Base-by-base conservation (phyloP, 2,329 filamentous ascomycete species). In the Aspergillus quadrilineatus region DNA sequence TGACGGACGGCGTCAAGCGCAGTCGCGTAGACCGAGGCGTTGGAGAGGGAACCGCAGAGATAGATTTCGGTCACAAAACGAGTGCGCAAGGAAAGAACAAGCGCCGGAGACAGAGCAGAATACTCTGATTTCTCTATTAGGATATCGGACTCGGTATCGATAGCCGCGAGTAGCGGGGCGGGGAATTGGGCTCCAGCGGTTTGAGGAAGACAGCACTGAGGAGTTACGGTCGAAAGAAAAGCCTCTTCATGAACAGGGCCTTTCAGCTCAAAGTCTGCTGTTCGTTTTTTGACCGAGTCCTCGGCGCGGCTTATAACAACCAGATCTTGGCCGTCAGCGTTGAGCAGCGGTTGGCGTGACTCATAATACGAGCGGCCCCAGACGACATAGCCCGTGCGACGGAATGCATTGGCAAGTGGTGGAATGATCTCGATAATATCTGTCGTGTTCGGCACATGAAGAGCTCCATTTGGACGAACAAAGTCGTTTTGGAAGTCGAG, bases 401-500 rank as follows among this genome's bases (percentile, higher is more conserved):
- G 89, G 67, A 97, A 96, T 14, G 82, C 82, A 9, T 83, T 82
- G 42, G 87, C 86, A 2, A 97, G 78, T 6, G 81, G 74, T 17
- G 85, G 77, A 42, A 92, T 83, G 29, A 84, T 85, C 39, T 87
- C 80, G 44, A 94, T 72, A 60, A 92, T 90, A 8, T 84, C 83
- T 4, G 82, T 74, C 3, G 86, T 85, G 43, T 84, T 81, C 36
- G 78, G 77, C 50, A 92, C 84, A 10, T 85, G 82, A 17, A 97
- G 75, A 28, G 85, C 83, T 53, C 89, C 89, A 50, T 85, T 80
- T 1, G 83, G 75, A 6, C 85, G 80, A 56, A 95, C 77, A 67
- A 97, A 96, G 71, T 97, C 93, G 66, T 95, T 91, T 69, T 97
- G 94, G 36, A 96, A 84, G 67, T 96, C 93, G 61, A 97, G 81